A percentile compares a stretch with the other conserved stretches of the same genome.
These are phyloP conservation scores for Candida piceae DNA, from an alignment of 805 yeast genomes.

Conservation along the genomic window DNA sequence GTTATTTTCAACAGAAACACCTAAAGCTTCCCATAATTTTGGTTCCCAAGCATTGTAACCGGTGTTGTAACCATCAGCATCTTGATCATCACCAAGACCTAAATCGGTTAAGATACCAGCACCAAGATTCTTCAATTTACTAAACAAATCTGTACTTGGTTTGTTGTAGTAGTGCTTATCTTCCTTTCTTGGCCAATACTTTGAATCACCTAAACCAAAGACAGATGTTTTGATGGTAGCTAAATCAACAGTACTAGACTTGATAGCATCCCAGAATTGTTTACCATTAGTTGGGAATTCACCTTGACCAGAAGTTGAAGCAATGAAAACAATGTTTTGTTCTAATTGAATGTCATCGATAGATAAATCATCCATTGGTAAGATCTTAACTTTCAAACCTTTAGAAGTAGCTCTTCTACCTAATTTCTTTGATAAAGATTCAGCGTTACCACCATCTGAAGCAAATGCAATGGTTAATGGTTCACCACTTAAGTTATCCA, in stretches of 20 bases:
- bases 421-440: conserved; percentile 71
- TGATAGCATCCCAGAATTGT: conserved; percentile 67
- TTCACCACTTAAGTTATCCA: conserved; percentile 89
- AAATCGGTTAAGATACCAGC: conserved; percentile 68
- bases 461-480: conserved; percentile 84
- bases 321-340: conserved; percentile 60
- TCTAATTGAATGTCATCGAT: conserved; percentile 70
- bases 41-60: conserved; percentile 90
- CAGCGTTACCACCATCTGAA: conserved; percentile 90
- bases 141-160: conserved; percentile 72
- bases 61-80: conserved; percentile 90
- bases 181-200: conserved; percentile 96
- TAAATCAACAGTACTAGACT: conserved; percentile 62
- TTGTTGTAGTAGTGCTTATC: conserved; percentile 92
- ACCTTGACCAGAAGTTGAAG: conserved; percentile 84
- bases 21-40: conserved; percentile 78
- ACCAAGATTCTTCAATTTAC: conserved; percentile 62
- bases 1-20: conserved; percentile 72
- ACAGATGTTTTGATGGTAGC: conserved; percentile 52
- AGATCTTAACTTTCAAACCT: conserved; percentile 62
- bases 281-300: conserved; percentile 83
- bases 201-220: conserved; percentile 77
- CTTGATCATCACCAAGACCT: conserved; percentile 96
- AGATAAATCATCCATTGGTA: conserved; percentile 68
- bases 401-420: conserved; percentile 75